phyloP scores from a whole-genome alignment of 2,329 filamentous ascomycete species.

The Alternaria panax region DNA sequence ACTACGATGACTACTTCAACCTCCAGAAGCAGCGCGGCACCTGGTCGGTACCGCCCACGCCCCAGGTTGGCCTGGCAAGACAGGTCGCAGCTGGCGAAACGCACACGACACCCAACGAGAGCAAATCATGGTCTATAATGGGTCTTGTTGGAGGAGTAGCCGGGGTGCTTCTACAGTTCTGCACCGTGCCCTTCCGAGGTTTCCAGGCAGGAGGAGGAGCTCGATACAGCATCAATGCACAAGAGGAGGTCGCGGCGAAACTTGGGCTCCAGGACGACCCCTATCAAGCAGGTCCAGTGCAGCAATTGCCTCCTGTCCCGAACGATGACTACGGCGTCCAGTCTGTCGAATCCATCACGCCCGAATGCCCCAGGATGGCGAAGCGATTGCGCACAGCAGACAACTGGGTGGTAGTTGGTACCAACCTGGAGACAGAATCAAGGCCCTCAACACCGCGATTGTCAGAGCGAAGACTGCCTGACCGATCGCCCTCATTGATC shows the following conservation, averaged over 20 bases:
- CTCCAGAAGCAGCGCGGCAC: slow-evolving; percentile 47
- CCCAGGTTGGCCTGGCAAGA: slow-evolving; percentile 22
- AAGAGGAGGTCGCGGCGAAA: slow-evolving; percentile 36
- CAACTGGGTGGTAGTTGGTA: slow-evolving; percentile 58
- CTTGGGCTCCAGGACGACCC: slow-evolving; percentile 34
- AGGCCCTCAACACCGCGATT: slow-evolving; percentile 54
- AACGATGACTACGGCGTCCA: slow-evolving; percentile 57
- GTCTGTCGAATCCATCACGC: slow-evolving; percentile 55
- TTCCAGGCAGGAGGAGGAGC: slow-evolving; percentile 86
- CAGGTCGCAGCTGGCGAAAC: slow-evolving; percentile 20
- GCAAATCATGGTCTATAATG: slow-evolving; percentile 55
- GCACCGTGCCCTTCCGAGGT: slow-evolving; percentile 75
- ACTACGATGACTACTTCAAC: slow-evolving; percentile 53
- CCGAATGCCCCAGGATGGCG: slow-evolving; percentile 52
- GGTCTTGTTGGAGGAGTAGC: slow-evolving; percentile 71
- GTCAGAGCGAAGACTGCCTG: slow-evolving; percentile 42
- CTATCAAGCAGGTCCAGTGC: slow-evolving; percentile 27
- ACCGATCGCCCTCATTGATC: slow-evolving; percentile 44
- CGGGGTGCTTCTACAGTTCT: slow-evolving; percentile 86
- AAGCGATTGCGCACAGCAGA: slow-evolving; percentile 59
- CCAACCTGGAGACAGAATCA: slow-evolving; percentile 62
- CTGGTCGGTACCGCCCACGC: slow-evolving; percentile 44
- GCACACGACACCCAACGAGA: slow-evolving; percentile 29
- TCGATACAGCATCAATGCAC: slow-evolving; percentile 67
- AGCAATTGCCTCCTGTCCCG: slow-evolving; percentile 59